These are phyloP conservation scores for Lactarius tabidus DNA, from an alignment of 768 basidiomycete genomes.

Conservation along the genomic window DNA sequence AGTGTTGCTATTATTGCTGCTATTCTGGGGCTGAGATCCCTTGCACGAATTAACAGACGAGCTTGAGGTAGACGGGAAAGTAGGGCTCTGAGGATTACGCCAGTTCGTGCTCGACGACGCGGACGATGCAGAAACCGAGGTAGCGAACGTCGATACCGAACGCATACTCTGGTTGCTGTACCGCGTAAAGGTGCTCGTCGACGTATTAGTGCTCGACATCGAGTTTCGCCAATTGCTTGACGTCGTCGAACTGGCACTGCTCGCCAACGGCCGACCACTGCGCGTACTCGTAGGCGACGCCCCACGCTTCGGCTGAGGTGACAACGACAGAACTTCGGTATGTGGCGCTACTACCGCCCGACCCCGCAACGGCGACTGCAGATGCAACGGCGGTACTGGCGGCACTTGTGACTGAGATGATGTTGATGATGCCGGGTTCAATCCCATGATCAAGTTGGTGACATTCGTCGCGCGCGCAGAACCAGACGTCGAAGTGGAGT, in stretches of 20 bases:
- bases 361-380: not conserved
- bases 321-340: not conserved
- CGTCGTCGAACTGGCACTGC: slow-evolving; percentile 57
- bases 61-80: slow-evolving; percentile 7
- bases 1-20: not conserved
- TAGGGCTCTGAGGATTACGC: slow-evolving; percentile 38
- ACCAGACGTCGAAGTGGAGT: slow-evolving; percentile 15
- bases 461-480: slow-evolving; percentile 76
- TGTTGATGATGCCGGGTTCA: slow-evolving; percentile 43
- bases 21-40: slow-evolving; percentile 1
- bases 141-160: slow-evolving; percentile 77
- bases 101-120: slow-evolving; percentile 59
- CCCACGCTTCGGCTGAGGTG: slow-evolving; percentile 26
- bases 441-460: slow-evolving; percentile 66
- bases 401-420: not conserved
- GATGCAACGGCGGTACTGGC: not conserved
- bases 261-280: slow-evolving; percentile 48
- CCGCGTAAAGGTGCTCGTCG: slow-evolving; percentile 68
- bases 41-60: slow-evolving; percentile 13
- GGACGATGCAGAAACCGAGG: slow-evolving; percentile 73
- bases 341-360: not conserved
- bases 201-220: slow-evolving; percentile 64
- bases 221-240: slow-evolving; percentile 80
- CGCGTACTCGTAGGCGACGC: slow-evolving; percentile 56
- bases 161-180: slow-evolving; percentile 68